These are phyloP conservation scores for Phlebiopsis gigantea DNA, from an alignment of 768 basidiomycete species.

Conservation along the genomic window DNA sequence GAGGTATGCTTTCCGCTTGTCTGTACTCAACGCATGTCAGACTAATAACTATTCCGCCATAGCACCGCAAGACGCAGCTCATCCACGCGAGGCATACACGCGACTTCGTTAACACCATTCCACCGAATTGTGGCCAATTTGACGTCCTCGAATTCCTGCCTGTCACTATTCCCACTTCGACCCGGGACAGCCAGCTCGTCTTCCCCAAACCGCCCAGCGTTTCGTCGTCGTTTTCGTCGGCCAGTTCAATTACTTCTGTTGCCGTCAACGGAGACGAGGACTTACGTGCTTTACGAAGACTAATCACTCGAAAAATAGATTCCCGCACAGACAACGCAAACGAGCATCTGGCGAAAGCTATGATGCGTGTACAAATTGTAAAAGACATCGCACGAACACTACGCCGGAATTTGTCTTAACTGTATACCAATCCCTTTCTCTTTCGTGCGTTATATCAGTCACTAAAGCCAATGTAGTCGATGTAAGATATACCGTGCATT, in stretches of 20 bases:
- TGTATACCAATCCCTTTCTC: no score
- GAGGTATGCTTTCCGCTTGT: slow-evolving; percentile 34
- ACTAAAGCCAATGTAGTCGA: no score
- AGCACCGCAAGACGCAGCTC: not conserved
- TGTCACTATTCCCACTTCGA: slow-evolving; percentile 14
- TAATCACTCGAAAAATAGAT: slow-evolving; percentile 65
- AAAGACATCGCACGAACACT: slow-evolving; percentile 40
- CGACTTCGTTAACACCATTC: not conserved
- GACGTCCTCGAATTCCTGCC: slow-evolving; percentile 13
- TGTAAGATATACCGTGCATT: no score
- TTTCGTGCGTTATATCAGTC: no score
- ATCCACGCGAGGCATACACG: not conserved
- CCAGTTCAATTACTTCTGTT: slow-evolving; percentile 47
- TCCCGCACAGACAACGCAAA: slow-evolving; percentile 48
- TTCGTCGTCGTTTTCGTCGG: slow-evolving; percentile 30
- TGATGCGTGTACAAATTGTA: slow-evolving; percentile 57
- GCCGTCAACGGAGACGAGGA: slow-evolving; percentile 60
- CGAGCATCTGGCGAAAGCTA: slow-evolving; percentile 58
- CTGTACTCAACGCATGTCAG: no score
- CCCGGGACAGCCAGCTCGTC: slow-evolving; percentile 12
- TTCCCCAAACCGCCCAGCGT: slow-evolving; percentile 16
- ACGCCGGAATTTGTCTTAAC: not conserved
- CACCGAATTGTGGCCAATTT: not conserved
- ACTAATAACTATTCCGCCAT: not conserved
- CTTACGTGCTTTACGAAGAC: slow-evolving; percentile 50